phyloP scores from a whole-genome alignment of 1,139 yeast species.

The Candida buenavistaensis region DNA sequence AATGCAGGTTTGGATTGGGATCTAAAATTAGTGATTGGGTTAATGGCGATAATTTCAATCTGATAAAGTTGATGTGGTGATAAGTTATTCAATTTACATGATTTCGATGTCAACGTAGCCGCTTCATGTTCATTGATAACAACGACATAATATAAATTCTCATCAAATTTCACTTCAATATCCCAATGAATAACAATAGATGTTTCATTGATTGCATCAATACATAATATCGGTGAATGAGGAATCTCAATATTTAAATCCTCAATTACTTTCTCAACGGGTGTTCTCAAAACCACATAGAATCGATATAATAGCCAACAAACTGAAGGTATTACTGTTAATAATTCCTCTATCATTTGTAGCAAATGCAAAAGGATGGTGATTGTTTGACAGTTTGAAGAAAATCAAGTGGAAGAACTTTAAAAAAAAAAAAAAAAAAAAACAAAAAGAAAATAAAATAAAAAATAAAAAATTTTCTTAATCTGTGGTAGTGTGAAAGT shows the following conservation, averaged over 20 bases:
- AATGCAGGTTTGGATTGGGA: conserved; percentile 37
- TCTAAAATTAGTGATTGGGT: conserved; percentile 36
- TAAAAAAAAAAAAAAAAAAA: background rate
- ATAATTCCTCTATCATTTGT: conserved; percentile 38
- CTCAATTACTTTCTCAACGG: conserved; percentile 36
- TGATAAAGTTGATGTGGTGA: conserved; percentile 30
- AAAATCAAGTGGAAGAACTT: background rate
- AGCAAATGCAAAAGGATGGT: too few relatives aligned
- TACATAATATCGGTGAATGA: conserved; percentile 39
- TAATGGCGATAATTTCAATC: conserved; percentile 41
- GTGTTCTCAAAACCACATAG: conserved; percentile 35
- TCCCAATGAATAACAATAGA: conserved; percentile 48
- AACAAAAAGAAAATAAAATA: background rate
- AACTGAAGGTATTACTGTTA: conserved; percentile 44
- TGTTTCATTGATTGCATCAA: conserved; percentile 33
- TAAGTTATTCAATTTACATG: conserved; percentile 39
- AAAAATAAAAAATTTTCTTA: too few relatives aligned
- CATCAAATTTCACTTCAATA: conserved; percentile 30
- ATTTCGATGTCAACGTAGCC: conserved; percentile 37
- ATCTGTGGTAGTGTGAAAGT: background rate
- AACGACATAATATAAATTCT: conserved; percentile 36
- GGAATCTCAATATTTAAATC: conserved; percentile 45
- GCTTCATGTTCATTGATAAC: conserved; percentile 40
- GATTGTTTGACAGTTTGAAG: background rate
- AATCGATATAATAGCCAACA: conserved; percentile 46